phyloP scores from a whole-genome alignment of 2,329 filamentous ascomycete species.

The Paracoccidioides lutzii region DNA sequence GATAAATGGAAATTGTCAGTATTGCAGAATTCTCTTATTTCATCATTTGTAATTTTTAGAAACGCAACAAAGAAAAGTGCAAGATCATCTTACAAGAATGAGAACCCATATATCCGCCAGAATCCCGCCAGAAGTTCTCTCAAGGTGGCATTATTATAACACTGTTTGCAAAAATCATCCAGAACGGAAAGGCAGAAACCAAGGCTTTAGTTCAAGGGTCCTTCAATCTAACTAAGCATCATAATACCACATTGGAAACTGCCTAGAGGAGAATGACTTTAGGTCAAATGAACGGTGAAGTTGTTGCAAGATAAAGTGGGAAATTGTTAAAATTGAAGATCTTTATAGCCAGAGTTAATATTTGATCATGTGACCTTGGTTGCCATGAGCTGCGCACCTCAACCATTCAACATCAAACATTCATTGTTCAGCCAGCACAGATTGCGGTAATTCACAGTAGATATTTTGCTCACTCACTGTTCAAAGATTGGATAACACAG shows the following conservation, averaged over 20 bases:
- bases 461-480: background rate
- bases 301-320: background rate
- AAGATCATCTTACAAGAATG: background rate
- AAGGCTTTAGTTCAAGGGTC: too few species aligned
- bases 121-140: too few species aligned
- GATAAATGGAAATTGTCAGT: constrained; percentile 27
- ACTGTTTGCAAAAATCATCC: background rate
- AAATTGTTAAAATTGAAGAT: background rate
- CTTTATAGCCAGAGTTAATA: background rate
- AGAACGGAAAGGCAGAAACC: too few species aligned
- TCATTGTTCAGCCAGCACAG: background rate
- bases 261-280: too few species aligned
- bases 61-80: background rate
- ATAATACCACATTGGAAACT: too few species aligned
- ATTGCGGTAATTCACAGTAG: background rate
- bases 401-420: background rate
- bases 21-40: constrained; percentile 36
- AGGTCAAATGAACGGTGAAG: too few species aligned
- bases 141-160: background rate
- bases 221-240: too few species aligned
- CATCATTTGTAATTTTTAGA: constrained; percentile 19
- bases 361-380: too few species aligned
- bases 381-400: background rate
- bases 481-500: background rate
- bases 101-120: background rate